Base-by-base conservation (phyloP, 805 yeast species). In the Yarrowia bubula region DNA sequence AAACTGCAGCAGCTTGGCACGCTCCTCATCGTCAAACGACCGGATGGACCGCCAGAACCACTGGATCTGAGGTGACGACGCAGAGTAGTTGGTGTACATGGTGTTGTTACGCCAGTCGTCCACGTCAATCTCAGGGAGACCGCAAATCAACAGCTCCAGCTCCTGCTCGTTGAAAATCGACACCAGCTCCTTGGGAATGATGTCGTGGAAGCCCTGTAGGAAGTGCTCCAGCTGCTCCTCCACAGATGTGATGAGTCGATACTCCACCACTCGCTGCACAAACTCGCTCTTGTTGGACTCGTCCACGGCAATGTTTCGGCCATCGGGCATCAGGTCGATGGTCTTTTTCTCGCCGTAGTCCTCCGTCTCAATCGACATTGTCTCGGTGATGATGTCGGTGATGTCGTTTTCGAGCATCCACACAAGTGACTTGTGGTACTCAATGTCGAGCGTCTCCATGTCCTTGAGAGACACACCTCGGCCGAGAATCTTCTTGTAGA, bases 1-100 rank as follows among this genome's bases (percentile, higher is more conserved):
- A 79, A 95, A 95, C 74, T 95, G 99, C 66, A 95, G 78, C 69
- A 95, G 78, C 73, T 92, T 92, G 8, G 99, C 99, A 57, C 96
- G 82, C 73, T 95, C 98, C 74, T 95, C 99, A 15, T 83, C 84
- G 71, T 91, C 97, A 77, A 95, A 95, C 0, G 98, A 90, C 71
- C 91, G 85, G 13, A 95, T 97, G 1, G 98, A 97, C 73, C 98
- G 82, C 99, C 99, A 95, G 77, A 95, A 95, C 90, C 98, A 93
- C 72, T 88, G 92, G 65, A 95, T 87, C 73, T 92, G 98, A 35
- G 90, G 86, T 1, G 96, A 89, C 1, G 89, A 82, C 0, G 92
- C 82, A 0, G 91, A 83, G 74, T 93, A 95, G 73, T 92, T 93
- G 55, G 84, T 87, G 76, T 95, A 79, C 0, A 78, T 80, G 1